phyloP scores from a whole-genome alignment of 139 green algal species.

The Nannochloris sp. region DNA sequence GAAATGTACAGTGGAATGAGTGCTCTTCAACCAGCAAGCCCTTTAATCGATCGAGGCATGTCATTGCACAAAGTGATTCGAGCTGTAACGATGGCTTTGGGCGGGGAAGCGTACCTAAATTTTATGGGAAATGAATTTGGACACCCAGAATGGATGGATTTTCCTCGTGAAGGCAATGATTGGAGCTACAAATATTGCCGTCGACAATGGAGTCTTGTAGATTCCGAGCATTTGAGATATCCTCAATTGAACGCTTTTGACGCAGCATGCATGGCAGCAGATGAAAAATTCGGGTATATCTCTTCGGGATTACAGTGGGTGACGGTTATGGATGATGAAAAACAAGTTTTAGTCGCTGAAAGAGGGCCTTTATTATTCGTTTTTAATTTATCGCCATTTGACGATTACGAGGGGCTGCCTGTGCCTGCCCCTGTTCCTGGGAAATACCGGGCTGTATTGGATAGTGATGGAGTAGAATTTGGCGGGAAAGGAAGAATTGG shows the following conservation, averaged over 20 bases:
- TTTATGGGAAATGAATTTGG: slow-evolving; percentile 98
- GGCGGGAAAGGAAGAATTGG: slow-evolving; percentile 71
- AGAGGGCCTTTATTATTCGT: slow-evolving; percentile 88
- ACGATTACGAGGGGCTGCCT: slow-evolving; percentile 54
- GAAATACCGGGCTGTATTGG: slow-evolving; percentile 81
- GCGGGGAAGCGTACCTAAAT: slow-evolving; percentile 75
- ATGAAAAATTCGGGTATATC: slow-evolving; percentile 57
- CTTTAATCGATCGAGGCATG: slow-evolving; percentile 56
- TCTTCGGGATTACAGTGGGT: slow-evolving; percentile 57
- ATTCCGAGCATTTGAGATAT: slow-evolving; percentile 83
- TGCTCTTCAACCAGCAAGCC: slow-evolving; percentile 28
- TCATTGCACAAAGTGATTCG: slow-evolving; percentile 82
- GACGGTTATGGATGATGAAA: slow-evolving; percentile 60
- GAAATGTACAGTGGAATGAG: slow-evolving; percentile 83
- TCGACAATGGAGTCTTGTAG: slow-evolving; percentile 65
- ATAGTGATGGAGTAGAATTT: slow-evolving; percentile 76
- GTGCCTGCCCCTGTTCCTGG: slow-evolving; percentile 59
- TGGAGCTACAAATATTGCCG: slow-evolving; percentile 84
- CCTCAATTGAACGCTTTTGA: slow-evolving; percentile 54
- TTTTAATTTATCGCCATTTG: slow-evolving; percentile 87
- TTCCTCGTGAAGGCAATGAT: slow-evolving; percentile 86
- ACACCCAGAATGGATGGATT: slow-evolving; percentile 97
- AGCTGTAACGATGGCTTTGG: slow-evolving; percentile 34
- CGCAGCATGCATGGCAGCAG: slow-evolving; percentile 60
- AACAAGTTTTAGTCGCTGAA: slow-evolving; percentile 89